Percentiles rank a stretch among this genome's conserved stretches.
These are phyloP conservation scores for Xylaria flabelliformis DNA, from an alignment of 495 filamentous ascomycete species.

Conservation along the genomic window DNA sequence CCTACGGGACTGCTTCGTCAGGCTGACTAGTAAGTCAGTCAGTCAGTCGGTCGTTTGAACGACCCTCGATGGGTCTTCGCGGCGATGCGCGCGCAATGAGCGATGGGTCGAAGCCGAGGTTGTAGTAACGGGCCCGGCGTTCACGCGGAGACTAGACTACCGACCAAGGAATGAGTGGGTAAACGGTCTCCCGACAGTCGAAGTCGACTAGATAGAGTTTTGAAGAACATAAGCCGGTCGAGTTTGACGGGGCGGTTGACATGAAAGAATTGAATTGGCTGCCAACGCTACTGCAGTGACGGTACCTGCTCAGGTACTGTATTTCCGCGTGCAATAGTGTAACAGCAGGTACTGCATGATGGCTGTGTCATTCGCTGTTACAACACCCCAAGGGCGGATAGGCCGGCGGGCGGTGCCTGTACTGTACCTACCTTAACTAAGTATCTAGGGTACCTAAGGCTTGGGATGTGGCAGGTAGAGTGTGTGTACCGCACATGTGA, in stretches of 20 bases:
- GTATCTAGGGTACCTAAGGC: background rate
- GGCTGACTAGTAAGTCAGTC: background rate
- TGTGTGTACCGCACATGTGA: too few relatives aligned
- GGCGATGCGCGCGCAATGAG: background rate
- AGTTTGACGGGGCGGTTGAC: conserved; percentile 5
- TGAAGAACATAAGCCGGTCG: conserved; percentile 5
- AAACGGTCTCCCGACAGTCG: background rate
- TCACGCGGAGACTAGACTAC: background rate
- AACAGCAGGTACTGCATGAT: background rate
- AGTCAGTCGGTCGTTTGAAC: background rate
- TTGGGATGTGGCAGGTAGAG: background rate
- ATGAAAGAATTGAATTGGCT: background rate
- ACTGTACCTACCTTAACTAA: too few relatives aligned
- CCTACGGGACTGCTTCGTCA: background rate
- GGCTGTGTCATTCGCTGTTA: background rate
- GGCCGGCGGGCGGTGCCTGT: background rate
- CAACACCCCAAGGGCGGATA: background rate
- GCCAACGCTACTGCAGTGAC: background rate
- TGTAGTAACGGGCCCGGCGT: background rate
- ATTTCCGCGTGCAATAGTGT: background rate
- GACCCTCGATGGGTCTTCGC: background rate
- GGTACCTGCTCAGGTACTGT: background rate
- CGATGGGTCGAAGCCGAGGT: background rate
- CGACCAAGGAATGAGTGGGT: conserved; percentile 15
- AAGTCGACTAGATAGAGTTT: background rate